Base-by-base conservation (phyloP, 345 rosid species). In the Cardiospermum halicacabum region DNA sequence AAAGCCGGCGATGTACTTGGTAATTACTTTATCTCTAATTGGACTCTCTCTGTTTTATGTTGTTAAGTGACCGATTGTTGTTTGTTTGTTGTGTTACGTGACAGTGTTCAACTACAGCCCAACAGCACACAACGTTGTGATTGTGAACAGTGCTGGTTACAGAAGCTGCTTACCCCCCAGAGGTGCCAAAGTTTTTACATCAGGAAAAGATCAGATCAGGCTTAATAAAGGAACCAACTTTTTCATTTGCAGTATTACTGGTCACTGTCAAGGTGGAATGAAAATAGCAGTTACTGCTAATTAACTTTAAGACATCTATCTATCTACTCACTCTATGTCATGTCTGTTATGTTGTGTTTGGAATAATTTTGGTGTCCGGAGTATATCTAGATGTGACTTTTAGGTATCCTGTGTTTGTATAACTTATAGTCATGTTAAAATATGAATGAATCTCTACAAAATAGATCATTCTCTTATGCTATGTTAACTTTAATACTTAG, bases 31-130 rank as follows among this genome's bases (percentile, higher is more conserved):
- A n/a, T n/a, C n/a, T n/a, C n/a, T n/a, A n/a, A n/a, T n/a, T n/a
- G n/a, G n/a, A n/a, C n/a, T n/a, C n/a, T n/a, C n/a, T n/a, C n/a
- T n/a, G n/a, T n/a, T n/a, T n/a, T n/a, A n/a, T n/a, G n/a, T n/a
- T n/a, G 9, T 10, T 34, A 2, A 34, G 1, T 34, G 37, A 34
- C 37, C 3, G 9, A 34, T 15, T 6, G 5, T 15, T 37, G 12
- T 8, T 37, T 8, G 3, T 37, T 37, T 37, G 5, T 34, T 32
- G 21, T 8, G 34, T 13, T 53, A 1, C 56, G 0, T 22, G 74
- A 78, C 74, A 86, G 92, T 77, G n/a, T 86, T 86, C 81, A 84
- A 73, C 61, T 86, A 86, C 55, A 65, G 21, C 64, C 81, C 85
- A 11, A 62, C 67, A 1, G 2, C 13, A 0, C 89, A 84, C 76